phyloP scores from a whole-genome alignment of 1,139 yeast genomes.

The Suhomyces taliae region DNA sequence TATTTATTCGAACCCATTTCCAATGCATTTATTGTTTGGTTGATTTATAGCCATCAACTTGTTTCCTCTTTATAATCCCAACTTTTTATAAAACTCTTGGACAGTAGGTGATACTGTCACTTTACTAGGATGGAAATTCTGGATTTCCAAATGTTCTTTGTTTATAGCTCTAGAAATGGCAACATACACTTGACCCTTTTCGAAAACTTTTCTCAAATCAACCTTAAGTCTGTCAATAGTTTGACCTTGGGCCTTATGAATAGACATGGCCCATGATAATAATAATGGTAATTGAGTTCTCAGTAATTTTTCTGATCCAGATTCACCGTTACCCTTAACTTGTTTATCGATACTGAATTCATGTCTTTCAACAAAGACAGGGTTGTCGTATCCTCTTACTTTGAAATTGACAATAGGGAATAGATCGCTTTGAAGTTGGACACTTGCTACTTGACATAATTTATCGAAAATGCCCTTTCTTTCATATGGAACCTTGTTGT shows the following conservation, averaged over 20 bases:
- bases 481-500: slow-evolving; percentile 28
- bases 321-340: slow-evolving; percentile 2
- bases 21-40: too few species aligned
- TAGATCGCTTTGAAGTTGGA: slow-evolving; percentile 27
- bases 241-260: slow-evolving; percentile 92
- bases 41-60: neutral
- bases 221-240: slow-evolving; percentile 77
- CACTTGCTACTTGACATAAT: slow-evolving; percentile 34
- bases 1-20: too few species aligned
- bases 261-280: slow-evolving; percentile 86
- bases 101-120: slow-evolving; percentile 71
- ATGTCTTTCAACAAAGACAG: slow-evolving; percentile 62
- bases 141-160: slow-evolving; percentile 68
- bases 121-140: slow-evolving; percentile 62
- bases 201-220: slow-evolving; percentile 69
- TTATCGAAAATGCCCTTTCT: slow-evolving; percentile 28
- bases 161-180: slow-evolving; percentile 89
- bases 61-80: neutral
- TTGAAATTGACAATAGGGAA: slow-evolving; percentile 63
- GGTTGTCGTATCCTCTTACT: slow-evolving; percentile 29
- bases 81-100: slow-evolving; percentile 52
- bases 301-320: slow-evolving; percentile 29
- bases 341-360: slow-evolving; percentile 56
- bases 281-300: slow-evolving; percentile 74
- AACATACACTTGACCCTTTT: slow-evolving; percentile 92